Evolutionary conservation across 139 green algal genomes (phyloP).

Genomic region (Chlorella sorokiniana): DNA sequence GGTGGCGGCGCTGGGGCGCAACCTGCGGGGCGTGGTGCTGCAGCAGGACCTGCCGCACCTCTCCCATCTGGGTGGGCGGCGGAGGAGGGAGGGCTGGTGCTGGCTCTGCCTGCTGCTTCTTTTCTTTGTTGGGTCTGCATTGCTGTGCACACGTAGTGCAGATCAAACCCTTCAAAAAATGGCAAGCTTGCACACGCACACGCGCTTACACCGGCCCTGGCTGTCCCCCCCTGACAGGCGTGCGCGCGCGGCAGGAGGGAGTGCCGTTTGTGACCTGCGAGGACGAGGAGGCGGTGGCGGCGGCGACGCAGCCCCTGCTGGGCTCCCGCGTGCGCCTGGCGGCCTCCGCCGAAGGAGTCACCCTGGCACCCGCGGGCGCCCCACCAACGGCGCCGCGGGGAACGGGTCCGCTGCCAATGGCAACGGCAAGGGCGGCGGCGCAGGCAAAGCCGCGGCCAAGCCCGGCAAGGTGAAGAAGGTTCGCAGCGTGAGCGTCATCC

Average conservation of each 20-base stretch:
- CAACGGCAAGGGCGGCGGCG: slow-evolving; percentile 10
- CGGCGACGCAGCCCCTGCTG: neutral
- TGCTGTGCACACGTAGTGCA: neutral
- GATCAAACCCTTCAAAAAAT: neutral
- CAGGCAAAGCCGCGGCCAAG: neutral
- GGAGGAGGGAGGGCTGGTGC: too few species aligned
- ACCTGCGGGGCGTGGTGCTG: slow-evolving; percentile 84
- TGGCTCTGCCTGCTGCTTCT: neutral
- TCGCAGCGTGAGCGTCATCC: slow-evolving; percentile 50
- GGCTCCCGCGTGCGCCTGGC: neutral
- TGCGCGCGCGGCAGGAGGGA: slow-evolving; percentile 91
- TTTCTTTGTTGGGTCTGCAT: neutral
- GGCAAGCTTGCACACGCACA: neutral
- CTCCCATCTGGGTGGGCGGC: slow-evolving; percentile 78
- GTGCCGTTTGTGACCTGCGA: slow-evolving; percentile 82
- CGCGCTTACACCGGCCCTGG: neutral
- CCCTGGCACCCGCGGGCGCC: neutral
- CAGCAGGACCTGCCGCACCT: slow-evolving; percentile 93
- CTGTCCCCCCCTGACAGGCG: slow-evolving; percentile 40
- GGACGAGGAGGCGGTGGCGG: slow-evolving; percentile 59
- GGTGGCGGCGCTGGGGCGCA: slow-evolving; percentile 69
- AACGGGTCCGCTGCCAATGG: neutral
- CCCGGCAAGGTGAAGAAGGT: slow-evolving; percentile 15
- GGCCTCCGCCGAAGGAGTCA: slow-evolving; percentile 1
- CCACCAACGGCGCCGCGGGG: neutral